phyloP scores from a whole-genome alignment of 108 stramenopile species.

The Nitzschia palea region DNA sequence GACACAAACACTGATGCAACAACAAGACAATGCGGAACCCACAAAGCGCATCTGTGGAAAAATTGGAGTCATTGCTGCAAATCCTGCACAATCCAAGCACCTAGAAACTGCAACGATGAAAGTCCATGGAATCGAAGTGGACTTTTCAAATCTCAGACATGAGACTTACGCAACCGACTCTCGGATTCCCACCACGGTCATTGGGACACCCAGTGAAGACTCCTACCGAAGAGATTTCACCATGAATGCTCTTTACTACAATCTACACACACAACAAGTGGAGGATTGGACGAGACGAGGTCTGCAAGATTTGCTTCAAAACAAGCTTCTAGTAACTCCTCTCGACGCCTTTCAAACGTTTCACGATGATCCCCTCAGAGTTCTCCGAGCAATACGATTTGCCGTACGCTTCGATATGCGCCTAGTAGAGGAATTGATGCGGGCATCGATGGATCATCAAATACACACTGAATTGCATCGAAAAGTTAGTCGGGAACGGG shows the following conservation, averaged over 20 bases:
- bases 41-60: conserved; percentile 31
- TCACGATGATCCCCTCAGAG: conserved; percentile 90
- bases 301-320: conserved; percentile 63
- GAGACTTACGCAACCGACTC: conserved; percentile 77
- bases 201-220: conserved; percentile 93
- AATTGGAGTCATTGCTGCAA: conserved; percentile 91
- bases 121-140: conserved; percentile 82
- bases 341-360: conserved; percentile 70
- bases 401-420: conserved; percentile 77
- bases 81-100: conserved; percentile 98
- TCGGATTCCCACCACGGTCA: conserved; percentile 82
- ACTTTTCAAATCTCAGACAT: conserved; percentile 94
- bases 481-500: conserved; percentile 88
- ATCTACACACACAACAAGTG: conserved; percentile 68
- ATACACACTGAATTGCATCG: conserved; percentile 72
- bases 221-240: conserved; percentile 94
- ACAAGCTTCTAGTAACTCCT: conserved; percentile 75
- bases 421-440: conserved; percentile 52
- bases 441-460: conserved; percentile 52
- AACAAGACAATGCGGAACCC: background rate
- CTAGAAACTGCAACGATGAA: conserved; percentile 96
- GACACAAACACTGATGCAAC: too few species aligned
- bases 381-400: conserved; percentile 91
- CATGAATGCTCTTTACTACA: conserved; percentile 95
- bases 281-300: conserved; percentile 94